phyloP scores from a whole-genome alignment of 2,329 filamentous ascomycete genomes.

The Albifimbria verrucaria region DNA sequence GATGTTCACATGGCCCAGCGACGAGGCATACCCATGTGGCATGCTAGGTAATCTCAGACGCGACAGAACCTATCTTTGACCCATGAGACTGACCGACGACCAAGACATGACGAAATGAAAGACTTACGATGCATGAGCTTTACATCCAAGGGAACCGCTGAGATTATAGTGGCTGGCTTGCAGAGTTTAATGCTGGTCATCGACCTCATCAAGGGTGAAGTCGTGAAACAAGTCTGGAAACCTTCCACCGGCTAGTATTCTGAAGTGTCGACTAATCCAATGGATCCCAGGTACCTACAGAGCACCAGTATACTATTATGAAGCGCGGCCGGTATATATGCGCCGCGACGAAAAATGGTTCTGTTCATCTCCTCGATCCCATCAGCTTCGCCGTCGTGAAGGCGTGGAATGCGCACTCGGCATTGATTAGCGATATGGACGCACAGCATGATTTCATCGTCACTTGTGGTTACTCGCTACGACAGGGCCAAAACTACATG shows the following conservation, averaged over 20 bases:
- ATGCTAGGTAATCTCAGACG: constrained; percentile 60
- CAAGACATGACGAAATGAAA: constrained; percentile 70
- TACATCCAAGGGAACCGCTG: constrained; percentile 76
- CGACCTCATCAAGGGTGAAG: constrained; percentile 66
- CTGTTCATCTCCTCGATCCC: constrained; percentile 83
- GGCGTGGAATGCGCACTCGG: constrained; percentile 85
- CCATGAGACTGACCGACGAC: neutral
- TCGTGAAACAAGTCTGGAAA: constrained; percentile 58
- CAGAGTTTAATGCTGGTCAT: constrained; percentile 83
- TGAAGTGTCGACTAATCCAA: too few species aligned
- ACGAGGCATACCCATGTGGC: constrained; percentile 82
- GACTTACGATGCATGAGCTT: constrained; percentile 95
- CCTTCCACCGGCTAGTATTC: neutral
- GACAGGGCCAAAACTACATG: constrained; percentile 70
- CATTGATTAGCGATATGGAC: constrained; percentile 94
- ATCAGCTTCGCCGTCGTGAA: constrained; percentile 75
- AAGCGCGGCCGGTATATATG: constrained; percentile 88
- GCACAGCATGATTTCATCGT: constrained; percentile 92
- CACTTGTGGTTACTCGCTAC: constrained; percentile 87
- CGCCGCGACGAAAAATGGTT: constrained; percentile 78
- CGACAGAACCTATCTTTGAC: neutral
- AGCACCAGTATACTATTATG: constrained; percentile 85
- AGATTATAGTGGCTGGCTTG: constrained; percentile 82
- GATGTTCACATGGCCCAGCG: constrained; percentile 88
- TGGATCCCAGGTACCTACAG: constrained; percentile 61